phyloP scores from a whole-genome alignment of 1,284 basidiomycete genomes.

The Abortiporus biennis region DNA sequence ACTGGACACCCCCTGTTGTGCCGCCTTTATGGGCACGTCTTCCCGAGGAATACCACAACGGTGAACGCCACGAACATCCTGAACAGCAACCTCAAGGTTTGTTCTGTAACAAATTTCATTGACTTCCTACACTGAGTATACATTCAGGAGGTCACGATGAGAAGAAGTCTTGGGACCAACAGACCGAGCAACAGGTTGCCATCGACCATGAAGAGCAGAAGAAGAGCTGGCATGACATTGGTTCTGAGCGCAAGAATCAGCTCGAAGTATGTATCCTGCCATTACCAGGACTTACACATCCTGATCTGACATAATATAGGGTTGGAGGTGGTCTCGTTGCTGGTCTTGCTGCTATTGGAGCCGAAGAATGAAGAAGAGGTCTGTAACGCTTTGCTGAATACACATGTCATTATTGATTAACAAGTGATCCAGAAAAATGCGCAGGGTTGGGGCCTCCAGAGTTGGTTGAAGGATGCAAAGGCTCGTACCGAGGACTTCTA shows the following conservation, averaged over 20 bases:
- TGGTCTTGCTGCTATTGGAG: conserved; percentile 45
- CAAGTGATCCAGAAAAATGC: too few species aligned
- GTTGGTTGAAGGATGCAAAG: neutral
- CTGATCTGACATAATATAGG: conserved; percentile 28
- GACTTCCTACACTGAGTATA: neutral
- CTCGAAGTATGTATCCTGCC: conserved; percentile 38
- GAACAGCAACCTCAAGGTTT: conserved; percentile 18
- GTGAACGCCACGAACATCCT: conserved; percentile 22
- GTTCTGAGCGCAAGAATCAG: conserved; percentile 50
- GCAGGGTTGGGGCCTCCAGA: too few species aligned
- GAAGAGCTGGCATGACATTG: conserved; percentile 53
- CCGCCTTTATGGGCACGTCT: conserved; percentile 65
- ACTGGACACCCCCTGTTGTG: conserved; percentile 56
- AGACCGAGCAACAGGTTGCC: neutral
- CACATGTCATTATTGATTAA: too few species aligned
- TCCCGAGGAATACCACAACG: conserved; percentile 24
- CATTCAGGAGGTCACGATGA: conserved; percentile 4
- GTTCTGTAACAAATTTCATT: neutral
- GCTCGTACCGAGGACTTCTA: neutral
- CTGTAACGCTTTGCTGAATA: conserved; percentile 10
- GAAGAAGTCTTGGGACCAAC: neutral
- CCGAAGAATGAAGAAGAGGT: conserved; percentile 52
- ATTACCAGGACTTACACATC: neutral
- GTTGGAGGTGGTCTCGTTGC: conserved; percentile 58
- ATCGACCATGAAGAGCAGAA: conserved; percentile 40